A percentile compares a stretch with the other conserved stretches of the same genome.
Evolutionary conservation across 805 yeast genomes (phyloP).

Genomic region (Candida ponderosae): DNA sequence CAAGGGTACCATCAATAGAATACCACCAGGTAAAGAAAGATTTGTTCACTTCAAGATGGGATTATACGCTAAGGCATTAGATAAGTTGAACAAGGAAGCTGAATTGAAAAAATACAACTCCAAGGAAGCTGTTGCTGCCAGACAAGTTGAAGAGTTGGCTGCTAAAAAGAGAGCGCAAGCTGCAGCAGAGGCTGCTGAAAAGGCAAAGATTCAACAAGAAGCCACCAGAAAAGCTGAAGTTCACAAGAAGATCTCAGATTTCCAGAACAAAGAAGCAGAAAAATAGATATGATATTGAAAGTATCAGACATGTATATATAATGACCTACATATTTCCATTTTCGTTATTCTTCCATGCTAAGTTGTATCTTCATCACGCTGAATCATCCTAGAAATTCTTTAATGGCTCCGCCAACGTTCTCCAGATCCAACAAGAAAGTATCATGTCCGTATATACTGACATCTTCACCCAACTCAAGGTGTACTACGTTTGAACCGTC

Average conservation of each 20-base stretch:
- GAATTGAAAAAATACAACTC: neutral
- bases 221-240: too few relatives aligned
- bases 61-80: neutral
- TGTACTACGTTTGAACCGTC: conserved; percentile 40
- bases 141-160: too few relatives aligned
- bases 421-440: conserved; percentile 76
- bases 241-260: too few relatives aligned
- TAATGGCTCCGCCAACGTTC: conserved; percentile 73
- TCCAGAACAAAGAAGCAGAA: too few relatives aligned
- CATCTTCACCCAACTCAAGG: conserved; percentile 67
- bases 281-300: too few relatives aligned
- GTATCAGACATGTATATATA: conserved; percentile 1
- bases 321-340: too few relatives aligned
- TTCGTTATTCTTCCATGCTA: neutral
- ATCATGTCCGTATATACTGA: conserved; percentile 85
- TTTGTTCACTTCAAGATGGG: neutral
- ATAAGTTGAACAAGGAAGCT: too few relatives aligned
- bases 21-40: neutral
- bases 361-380: conserved; percentile 1
- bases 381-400: conserved; percentile 46
- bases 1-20: neutral
- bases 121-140: neutral
- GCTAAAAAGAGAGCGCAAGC: too few relatives aligned
- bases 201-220: too few relatives aligned
- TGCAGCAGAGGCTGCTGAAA: too few relatives aligned